Evolutionary conservation across 225 moss, liverwort and hornwort genomes (phyloP).

Genomic region (Polytrichum formosum): DNA sequence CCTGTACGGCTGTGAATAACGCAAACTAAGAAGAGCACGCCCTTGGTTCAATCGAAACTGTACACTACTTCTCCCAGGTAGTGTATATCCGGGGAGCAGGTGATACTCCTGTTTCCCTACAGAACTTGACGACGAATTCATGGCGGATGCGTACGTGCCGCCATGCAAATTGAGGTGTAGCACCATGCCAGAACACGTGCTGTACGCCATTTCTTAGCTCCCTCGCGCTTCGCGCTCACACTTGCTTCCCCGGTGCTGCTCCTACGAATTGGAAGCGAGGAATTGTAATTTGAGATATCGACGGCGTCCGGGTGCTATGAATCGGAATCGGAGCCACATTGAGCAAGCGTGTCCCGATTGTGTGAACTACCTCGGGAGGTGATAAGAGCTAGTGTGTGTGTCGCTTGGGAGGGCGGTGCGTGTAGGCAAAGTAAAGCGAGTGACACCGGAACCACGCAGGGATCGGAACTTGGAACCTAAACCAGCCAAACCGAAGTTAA

Average conservation of each 20-base stretch:
- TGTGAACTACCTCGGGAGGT: neutral
- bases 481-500: neutral
- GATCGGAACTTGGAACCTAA: neutral
- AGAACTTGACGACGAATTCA: neutral
- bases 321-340: too few species aligned
- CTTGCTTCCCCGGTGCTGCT: neutral
- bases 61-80: constrained; percentile 16
- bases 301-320: too few species aligned
- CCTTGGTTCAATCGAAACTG: constrained; percentile 28
- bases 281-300: neutral
- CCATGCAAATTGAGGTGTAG: neutral
- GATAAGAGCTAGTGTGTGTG: neutral
- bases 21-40: constrained; percentile 9
- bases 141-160: neutral
- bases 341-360: too few species aligned
- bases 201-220: constrained; percentile 3
- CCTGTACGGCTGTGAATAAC: constrained; percentile 10
- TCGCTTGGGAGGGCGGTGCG: neutral
- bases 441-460: neutral
- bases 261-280: neutral
- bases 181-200: constrained; percentile 1
- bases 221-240: neutral
- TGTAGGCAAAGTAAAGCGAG: neutral
- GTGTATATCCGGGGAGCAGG: constrained; percentile 9
- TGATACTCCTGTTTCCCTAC: neutral